These are phyloP conservation scores for Corchorus capsularis DNA, from an alignment of 345 rosid species.

Conservation along the genomic window DNA sequence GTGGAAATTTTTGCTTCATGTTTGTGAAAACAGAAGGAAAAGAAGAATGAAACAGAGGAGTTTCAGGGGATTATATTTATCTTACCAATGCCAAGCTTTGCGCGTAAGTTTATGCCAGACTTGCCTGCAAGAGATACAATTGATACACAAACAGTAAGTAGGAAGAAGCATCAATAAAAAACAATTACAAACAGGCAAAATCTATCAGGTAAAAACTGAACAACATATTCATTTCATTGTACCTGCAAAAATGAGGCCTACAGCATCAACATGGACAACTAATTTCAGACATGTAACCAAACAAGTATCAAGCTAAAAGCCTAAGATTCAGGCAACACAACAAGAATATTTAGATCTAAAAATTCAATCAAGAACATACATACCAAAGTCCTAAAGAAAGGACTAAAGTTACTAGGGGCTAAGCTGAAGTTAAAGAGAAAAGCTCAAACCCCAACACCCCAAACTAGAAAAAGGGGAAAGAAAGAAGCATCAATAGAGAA, in stretches of 20 bases:
- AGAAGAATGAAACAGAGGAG: background rate
- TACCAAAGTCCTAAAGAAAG: background rate
- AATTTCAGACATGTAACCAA: background rate
- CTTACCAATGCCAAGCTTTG: conserved; percentile 36
- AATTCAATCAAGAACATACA: too few species aligned
- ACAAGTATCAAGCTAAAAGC: background rate
- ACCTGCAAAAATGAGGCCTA: background rate
- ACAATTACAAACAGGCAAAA: background rate
- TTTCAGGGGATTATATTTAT: background rate
- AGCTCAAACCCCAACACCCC: background rate
- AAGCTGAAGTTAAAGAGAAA: background rate
- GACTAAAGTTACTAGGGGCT: background rate
- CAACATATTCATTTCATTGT: background rate
- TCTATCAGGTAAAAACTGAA: background rate
- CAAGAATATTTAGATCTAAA: background rate
- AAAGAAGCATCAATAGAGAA: background rate
- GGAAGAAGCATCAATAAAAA: background rate
- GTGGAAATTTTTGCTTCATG: background rate
- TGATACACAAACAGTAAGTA: background rate
- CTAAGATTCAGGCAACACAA: background rate
- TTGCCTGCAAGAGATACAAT: background rate
- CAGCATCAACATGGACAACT: background rate
- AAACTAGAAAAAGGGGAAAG: background rate
- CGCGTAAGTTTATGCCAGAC: fast-evolving
- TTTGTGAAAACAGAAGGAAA: background rate